Evolutionary conservation across 176 grass and related monocot species (phyloP).

Genomic region (Triticum urartu): DNA sequence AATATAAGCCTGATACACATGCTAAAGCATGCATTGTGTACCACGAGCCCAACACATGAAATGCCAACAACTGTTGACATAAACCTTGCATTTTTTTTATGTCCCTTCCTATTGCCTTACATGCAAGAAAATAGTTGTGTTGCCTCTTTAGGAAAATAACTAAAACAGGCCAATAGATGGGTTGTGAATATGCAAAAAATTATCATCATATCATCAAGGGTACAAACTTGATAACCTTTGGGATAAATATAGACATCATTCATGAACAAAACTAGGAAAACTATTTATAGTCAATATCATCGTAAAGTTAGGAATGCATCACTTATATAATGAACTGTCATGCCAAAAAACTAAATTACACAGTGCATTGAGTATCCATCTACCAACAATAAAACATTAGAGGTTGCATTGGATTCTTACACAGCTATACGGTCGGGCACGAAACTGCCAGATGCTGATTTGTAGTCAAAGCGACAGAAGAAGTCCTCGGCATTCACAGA

Average conservation of each 20-base stretch:
- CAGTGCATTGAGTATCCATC: background rate
- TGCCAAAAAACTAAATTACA: background rate
- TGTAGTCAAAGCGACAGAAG: conserved; percentile 94
- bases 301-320: background rate
- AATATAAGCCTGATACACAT: background rate
- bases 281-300: background rate
- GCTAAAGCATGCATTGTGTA: background rate
- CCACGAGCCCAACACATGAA: background rate
- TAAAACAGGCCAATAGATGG: background rate
- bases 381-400: background rate
- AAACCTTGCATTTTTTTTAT: background rate
- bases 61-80: background rate
- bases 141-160: background rate
- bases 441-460: conserved; percentile 74
- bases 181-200: background rate
- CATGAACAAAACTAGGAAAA: background rate
- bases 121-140: conserved; percentile 5
- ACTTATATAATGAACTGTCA: background rate
- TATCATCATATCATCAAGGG: background rate
- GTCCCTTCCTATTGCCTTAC: background rate
- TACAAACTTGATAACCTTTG: background rate
- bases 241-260: background rate
- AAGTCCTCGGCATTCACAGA: conserved; percentile 76
- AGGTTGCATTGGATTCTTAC: conserved; percentile 52
- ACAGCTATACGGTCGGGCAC: conserved; percentile 87